A percentile compares a stretch with the other conserved stretches of the same genome.
Conservation (phyloP, 2,329 filamentous ascomycete species). For the Rhinocladiella mackenziei region DNA sequence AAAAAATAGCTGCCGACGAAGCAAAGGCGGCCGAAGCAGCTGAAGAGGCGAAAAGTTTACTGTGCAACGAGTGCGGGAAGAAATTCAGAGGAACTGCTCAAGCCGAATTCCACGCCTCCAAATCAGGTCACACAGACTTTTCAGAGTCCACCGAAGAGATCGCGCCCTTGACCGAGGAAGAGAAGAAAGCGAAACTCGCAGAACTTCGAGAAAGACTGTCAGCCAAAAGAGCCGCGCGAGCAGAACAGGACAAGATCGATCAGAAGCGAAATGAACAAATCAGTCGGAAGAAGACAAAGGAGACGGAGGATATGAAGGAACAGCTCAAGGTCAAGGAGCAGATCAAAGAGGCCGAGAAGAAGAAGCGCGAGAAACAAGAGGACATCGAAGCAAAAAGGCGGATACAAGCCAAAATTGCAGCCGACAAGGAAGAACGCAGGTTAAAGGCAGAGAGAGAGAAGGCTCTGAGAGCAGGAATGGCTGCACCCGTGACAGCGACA, state of each 20-base stretch:
- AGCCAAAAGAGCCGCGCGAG: constrained; percentile 66
- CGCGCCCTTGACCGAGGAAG: constrained; percentile 81
- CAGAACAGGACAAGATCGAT: constrained; percentile 72
- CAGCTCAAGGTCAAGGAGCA: constrained; percentile 83
- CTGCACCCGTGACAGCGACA: constrained; percentile 40
- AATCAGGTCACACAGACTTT: constrained; percentile 89
- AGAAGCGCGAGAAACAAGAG: constrained; percentile 80
- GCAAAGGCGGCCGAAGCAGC: constrained; percentile 66
- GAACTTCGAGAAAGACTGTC: constrained; percentile 69
- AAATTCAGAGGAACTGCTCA: constrained; percentile 76
- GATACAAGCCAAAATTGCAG: constrained; percentile 90
- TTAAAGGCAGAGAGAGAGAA: constrained; percentile 81
- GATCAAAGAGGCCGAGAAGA: constrained; percentile 82
- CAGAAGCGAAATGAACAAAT: constrained; percentile 81
- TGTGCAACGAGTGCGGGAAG: constrained; percentile 95
- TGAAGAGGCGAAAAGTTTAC: constrained; percentile 70
- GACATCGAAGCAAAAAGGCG: constrained; percentile 82
- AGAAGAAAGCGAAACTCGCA: constrained; percentile 75
- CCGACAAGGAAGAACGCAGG: constrained; percentile 84
- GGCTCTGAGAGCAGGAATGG: constrained; percentile 75
- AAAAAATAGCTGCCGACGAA: constrained; percentile 53
- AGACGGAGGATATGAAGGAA: constrained; percentile 84
- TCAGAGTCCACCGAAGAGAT: constrained; percentile 90
- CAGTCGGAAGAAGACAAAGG: constrained; percentile 82
- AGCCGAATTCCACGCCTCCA: constrained; percentile 85